These are phyloP conservation scores for Penicillium lividum DNA, from an alignment of 495 filamentous ascomycete species.

Conservation along the genomic window DNA sequence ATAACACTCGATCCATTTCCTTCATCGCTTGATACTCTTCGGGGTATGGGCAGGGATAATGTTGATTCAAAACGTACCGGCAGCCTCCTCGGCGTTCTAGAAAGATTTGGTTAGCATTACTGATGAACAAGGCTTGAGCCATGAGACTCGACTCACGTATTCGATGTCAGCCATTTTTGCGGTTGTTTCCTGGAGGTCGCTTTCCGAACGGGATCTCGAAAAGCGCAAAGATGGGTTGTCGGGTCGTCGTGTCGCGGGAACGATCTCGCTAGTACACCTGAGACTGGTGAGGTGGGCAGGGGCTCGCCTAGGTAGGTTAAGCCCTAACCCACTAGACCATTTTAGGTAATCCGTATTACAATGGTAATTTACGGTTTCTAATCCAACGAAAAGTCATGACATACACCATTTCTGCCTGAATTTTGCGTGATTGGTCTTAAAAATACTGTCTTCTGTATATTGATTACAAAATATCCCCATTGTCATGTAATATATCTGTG, in stretches of 20 bases:
- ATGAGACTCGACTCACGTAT: constrained; percentile 67
- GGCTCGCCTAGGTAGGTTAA: constrained; percentile 48
- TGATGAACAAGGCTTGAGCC: neutral
- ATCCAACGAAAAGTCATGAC: neutral
- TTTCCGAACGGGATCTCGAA: constrained; percentile 54
- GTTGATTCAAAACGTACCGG: constrained; percentile 60
- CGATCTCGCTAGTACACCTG: constrained; percentile 36
- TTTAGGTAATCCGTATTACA: constrained; percentile 20
- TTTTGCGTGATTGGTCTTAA: neutral
- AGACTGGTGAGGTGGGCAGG: constrained; percentile 43
- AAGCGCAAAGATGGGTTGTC: constrained; percentile 52
- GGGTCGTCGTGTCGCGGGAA: constrained; percentile 47
- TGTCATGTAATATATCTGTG: neutral
- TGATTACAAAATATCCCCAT: neutral
- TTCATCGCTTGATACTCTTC: constrained; percentile 5
- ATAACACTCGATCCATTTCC: constrained; percentile 8
- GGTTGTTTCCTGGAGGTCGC: constrained; percentile 53
- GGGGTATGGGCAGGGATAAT: constrained; percentile 14
- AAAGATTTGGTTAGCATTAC: constrained; percentile 41
- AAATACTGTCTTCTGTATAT: neutral
- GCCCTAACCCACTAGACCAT: constrained; percentile 42
- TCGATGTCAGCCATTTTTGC: constrained; percentile 89
- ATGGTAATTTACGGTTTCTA: constrained; percentile 13
- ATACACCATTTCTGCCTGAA: neutral
- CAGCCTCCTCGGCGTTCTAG: constrained; percentile 92